Evolutionary conservation across 2,329 filamentous ascomycete species (phyloP).

Genomic region (Venturia nashicola): DNA sequence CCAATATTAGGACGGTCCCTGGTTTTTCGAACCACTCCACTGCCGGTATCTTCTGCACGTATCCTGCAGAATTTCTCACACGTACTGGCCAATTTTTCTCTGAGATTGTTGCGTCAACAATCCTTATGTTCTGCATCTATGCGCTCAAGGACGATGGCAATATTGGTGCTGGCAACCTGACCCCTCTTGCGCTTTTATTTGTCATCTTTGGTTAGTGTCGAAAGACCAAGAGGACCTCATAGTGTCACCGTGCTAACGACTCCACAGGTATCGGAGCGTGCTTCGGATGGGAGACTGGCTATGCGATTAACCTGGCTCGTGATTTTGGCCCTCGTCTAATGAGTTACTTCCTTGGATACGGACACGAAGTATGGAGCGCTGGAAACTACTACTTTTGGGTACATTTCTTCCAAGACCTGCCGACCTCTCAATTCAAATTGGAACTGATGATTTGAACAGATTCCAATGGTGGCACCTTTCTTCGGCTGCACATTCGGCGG

Average conservation of each 20-base stretch:
- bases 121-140: conserved; percentile 60
- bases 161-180: conserved; percentile 28
- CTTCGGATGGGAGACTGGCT: conserved; percentile 67
- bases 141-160: conserved; percentile 45
- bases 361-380: conserved; percentile 51
- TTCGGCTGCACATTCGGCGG: conserved; percentile 10
- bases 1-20: conserved; percentile 9
- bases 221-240: neutral
- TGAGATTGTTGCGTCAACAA: conserved; percentile 53
- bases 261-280: conserved; percentile 47
- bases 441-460: neutral
- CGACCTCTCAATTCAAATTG: neutral
- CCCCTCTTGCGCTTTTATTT: conserved; percentile 51
- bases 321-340: conserved; percentile 60
- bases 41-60: conserved; percentile 58
- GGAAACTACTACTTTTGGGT: conserved; percentile 65
- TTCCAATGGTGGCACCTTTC: conserved; percentile 11
- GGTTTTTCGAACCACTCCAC: conserved; percentile 36
- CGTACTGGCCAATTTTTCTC: conserved; percentile 57
- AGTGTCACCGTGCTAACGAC: neutral
- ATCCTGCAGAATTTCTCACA: conserved; percentile 51
- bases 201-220: conserved; percentile 47
- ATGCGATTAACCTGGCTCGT: conserved; percentile 61
- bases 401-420: conserved; percentile 14
- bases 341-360: conserved; percentile 57